Base-by-base conservation (phyloP, 768 basidiomycete species). In the Omphalotus guepiniiformis region DNA sequence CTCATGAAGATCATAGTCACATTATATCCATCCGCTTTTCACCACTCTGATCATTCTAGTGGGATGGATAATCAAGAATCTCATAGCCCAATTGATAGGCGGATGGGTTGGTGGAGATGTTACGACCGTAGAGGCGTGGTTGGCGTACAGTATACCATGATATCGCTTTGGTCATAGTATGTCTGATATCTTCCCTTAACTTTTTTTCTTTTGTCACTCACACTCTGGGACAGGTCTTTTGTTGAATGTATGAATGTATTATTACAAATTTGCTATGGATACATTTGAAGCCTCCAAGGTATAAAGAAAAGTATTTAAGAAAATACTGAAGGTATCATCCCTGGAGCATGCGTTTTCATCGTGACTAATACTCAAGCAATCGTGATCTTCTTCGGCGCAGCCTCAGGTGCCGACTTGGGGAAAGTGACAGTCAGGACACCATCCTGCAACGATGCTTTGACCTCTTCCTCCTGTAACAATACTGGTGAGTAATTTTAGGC, bases 81-180 rank as follows among this genome's bases (percentile, higher is more conserved):
- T 61, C 2, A 77, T 82, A 4, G 79, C 86, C 4, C 66, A 63
- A 32, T 56, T 82, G n/a, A 70, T 90, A 8, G 77, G 81, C 55
- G 68, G 69, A 13, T 87, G 85, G 84, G 76, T 88, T 19, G 83
- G 82, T 4, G 75, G 74, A 18, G 73, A 78, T 54, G 74, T 75
- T 45, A 65, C 66, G 51, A 70, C 70, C 13, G 74, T 78, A n/a
- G 80, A 85, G 51, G 79, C 78, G 15, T 91, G 88, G 88, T 63
- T 88, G 29, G 84, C 84, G 9, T 89, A 91, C 58, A 91, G 89
- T 56, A 88, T 91, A 53, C 88, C 88, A 15, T 79, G 56, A 71
- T n/a, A n/a, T n/a, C n/a, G n/a, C n/a, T n/a, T n/a, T n/a, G n/a
- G n/a, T n/a, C n/a, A n/a, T n/a, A n/a, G n/a, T n/a, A n/a, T n/a